Evolutionary conservation across 2,329 filamentous ascomycete genomes (phyloP), one percentile per base, ranked within the genome.

Genomic region (Xylaria sp.): DNA sequence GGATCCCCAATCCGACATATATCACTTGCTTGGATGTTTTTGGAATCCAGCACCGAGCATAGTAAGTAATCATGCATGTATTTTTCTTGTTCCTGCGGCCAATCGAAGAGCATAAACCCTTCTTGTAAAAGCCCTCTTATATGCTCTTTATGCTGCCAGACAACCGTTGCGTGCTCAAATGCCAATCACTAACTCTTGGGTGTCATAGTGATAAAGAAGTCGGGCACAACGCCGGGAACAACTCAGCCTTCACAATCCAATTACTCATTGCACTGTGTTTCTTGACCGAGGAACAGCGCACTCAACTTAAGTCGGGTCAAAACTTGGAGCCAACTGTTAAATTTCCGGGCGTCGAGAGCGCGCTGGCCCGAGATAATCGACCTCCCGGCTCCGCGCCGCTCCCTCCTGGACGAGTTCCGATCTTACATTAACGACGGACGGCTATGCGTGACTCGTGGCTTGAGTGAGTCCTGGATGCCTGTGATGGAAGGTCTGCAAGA

Each of bases 151-250:
- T 35, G 2, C 32, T n/a, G 12, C 40, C 5, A 8, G 13, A 44
- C 5, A 44, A 18, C n/a, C 40, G 13, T 6, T 6, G 16, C 6
- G n/a, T 23, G 1, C 1, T 13, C 25, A 8, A 48, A 23, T 18
- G 6, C 2, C 5, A 1, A 48, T 47, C 21, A 55, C 60, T 68
- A 27, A 63, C 37, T 18, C 2, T 29, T 8, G 32, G 35, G 13
- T 53, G 13, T 13, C n/a, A 23, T 51, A 69, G 57, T 6, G 68
- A 51, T 8, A 59, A 51, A 8, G 68, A 70, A 23, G 61, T 72
- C 53, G 65, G 50, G 2, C 25, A 70, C 32, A 72, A 72, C n/a
- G 53, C 68, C 1, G 70, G 70, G 5, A 72, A 72, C n/a, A n/a
- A 23, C 23, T 65, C 70, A 1, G 69, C 68, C 9, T 72, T 70